Evolutionary conservation across 2,329 filamentous ascomycete genomes (phyloP).

Genomic region (Aspergillus sp.): DNA sequence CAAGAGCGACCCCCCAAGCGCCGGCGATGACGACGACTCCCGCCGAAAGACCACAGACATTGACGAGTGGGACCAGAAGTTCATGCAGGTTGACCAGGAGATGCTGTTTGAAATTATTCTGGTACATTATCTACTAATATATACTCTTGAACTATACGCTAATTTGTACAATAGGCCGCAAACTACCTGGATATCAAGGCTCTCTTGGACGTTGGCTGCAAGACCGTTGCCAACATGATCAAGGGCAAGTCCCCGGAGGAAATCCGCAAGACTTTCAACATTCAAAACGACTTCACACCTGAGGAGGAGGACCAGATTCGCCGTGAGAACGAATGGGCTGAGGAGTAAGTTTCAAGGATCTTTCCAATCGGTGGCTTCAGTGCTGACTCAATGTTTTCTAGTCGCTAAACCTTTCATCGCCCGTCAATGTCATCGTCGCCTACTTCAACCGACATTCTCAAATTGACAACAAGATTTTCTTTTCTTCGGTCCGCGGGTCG

Average conservation of each 20-base stretch:
- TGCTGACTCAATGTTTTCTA: constrained; percentile 12
- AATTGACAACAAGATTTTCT: too few relatives aligned
- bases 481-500: constrained; percentile 1
- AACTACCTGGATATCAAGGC: constrained; percentile 99
- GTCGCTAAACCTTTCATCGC: constrained; percentile 46
- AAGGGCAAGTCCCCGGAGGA: constrained; percentile 99
- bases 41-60: constrained; percentile 99
- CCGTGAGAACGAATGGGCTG: constrained; percentile 86
- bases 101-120: constrained; percentile 99
- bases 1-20: constrained; percentile 76
- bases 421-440: neutral
- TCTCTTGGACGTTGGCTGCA: constrained; percentile 95
- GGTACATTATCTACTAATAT: constrained; percentile 48
- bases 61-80: constrained; percentile 99
- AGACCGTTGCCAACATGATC: constrained; percentile 99
- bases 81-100: constrained; percentile 99
- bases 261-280: constrained; percentile 99
- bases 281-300: constrained; percentile 97
- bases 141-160: constrained; percentile 1
- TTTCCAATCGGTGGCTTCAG: neutral
- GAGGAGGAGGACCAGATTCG: constrained; percentile 98
- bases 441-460: too few relatives aligned
- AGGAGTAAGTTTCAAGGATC: constrained; percentile 55
- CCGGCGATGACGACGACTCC: constrained; percentile 82
- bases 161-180: constrained; percentile 59